Percentiles rank a stretch among this genome's conserved stretches.
phyloP scores from a whole-genome alignment of 2,329 filamentous ascomycete genomes.

The Penicillium sp. region DNA sequence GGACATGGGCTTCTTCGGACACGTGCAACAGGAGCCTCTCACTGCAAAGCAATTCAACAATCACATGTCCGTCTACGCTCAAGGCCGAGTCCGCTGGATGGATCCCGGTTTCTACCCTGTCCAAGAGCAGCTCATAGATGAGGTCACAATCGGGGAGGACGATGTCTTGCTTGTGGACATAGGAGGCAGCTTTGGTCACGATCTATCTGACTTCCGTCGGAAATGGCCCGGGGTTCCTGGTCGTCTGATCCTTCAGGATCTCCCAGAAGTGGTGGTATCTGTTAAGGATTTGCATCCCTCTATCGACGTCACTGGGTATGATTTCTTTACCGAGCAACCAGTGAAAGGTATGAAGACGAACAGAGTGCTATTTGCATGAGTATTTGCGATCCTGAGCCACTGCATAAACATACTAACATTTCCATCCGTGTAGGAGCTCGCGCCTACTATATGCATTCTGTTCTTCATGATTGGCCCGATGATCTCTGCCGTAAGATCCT shows the following conservation, averaged over 20 bases:
- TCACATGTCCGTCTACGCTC: conserved; percentile 21
- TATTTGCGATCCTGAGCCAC: neutral
- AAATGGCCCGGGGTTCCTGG: conserved; percentile 42
- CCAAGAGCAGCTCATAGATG: conserved; percentile 18
- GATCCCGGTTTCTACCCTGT: conserved; percentile 30
- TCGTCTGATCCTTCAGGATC: conserved; percentile 50
- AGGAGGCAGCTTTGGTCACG: conserved; percentile 44
- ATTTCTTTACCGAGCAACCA: conserved; percentile 49
- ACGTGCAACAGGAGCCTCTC: conserved; percentile 20
- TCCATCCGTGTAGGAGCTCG: conserved; percentile 31
- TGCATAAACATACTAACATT: conserved; percentile 4
- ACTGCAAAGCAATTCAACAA: conserved; percentile 22
- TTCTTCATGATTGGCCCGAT: conserved; percentile 40
- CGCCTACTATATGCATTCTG: conserved; percentile 37
- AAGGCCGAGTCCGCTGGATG: conserved; percentile 25
- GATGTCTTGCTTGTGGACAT: conserved; percentile 43
- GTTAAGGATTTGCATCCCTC: conserved; percentile 9
- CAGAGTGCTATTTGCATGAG: neutral
- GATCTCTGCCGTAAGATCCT: conserved; percentile 34
- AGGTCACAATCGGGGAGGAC: neutral
- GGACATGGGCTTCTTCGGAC: conserved; percentile 26
- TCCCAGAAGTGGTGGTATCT: conserved; percentile 37
- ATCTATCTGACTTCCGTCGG: conserved; percentile 37
- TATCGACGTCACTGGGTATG: conserved; percentile 27
- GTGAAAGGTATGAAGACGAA: conserved; percentile 36